Base-by-base conservation (phyloP, 140 eudicot genomes). In the Oenanthe javanica region DNA sequence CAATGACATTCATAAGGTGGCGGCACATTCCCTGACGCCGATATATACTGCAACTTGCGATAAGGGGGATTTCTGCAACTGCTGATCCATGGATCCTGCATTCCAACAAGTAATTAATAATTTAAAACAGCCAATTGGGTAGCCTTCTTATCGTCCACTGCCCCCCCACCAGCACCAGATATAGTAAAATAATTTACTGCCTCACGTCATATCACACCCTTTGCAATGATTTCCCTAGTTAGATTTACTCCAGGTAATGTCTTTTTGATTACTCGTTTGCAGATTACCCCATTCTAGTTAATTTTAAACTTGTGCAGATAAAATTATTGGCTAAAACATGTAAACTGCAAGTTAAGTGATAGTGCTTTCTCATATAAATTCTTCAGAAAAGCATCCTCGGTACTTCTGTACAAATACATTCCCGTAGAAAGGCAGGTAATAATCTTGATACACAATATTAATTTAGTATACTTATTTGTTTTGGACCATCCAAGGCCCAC, bases 1-100 rank as follows among this genome's bases (percentile, higher is more conserved):
- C 97, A 23, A 95, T 85, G 43, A 90, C 88, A 70, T 78, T 88
- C 84, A 95, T 80, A 63, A 92, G 93, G 77, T 93, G 97, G 83
- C 97, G 90, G 83, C 99, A 95, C 99, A 95, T 89, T 85, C 99
- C 99, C 73, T 91, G 97, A 38, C 97, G 97, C 43, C 96, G 97
- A 77, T 90, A 85, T 85, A 88, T 91, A 82, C 91, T 91, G 78
- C 96, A 89, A 79, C 97, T 95, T 80, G 97, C 99, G 79, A 95
- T 85, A 36, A 95, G 96, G 38, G 99, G 99, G 89, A 95, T 79
- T 84, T 95, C 99, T 40, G 99, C 99, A 84, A 92, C 96, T 59
- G 81, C 82, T 49, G 66, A 84, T 66, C 97, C 93, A 79, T 95
- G 99, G 64, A 95, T 90, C 90, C 97, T 95, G 85, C 77, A 88